phyloP scores from a whole-genome alignment of 352 stramenopile species.

The Globisporangium paroecandrum region DNA sequence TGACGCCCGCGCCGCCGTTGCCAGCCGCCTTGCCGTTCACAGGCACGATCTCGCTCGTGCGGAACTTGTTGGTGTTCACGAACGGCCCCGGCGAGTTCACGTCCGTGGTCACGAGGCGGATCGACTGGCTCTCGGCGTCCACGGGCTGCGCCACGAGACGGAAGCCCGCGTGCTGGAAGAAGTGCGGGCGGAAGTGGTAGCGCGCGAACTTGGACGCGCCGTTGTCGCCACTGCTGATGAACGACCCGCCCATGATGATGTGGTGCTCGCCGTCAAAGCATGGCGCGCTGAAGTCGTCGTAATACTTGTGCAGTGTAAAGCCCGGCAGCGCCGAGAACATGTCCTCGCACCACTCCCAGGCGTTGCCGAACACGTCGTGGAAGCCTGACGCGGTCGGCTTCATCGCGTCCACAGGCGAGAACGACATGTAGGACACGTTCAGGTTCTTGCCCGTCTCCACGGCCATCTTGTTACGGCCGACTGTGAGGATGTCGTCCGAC shows the following conservation, averaged over 20 bases:
- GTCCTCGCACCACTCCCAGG: conserved; percentile 97
- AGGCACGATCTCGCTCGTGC: conserved; percentile 42
- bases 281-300: conserved; percentile 97
- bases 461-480: conserved; percentile 38
- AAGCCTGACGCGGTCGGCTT: conserved; percentile 76
- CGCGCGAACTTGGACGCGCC: conserved; percentile 92
- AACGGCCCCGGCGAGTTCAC: conserved; percentile 69
- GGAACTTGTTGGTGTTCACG: conserved; percentile 58
- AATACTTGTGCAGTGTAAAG: conserved; percentile 90
- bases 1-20: conserved; percentile 6
- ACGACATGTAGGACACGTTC: conserved; percentile 90
- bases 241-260: conserved; percentile 96
- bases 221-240: conserved; percentile 94
- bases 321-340: conserved; percentile 92
- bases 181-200: conserved; percentile 97
- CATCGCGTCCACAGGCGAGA: conserved; percentile 88
- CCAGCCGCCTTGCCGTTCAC: conserved; percentile 17
- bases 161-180: conserved; percentile 96
- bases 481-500: conserved; percentile 82
- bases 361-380: conserved; percentile 93
- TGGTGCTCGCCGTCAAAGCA: conserved; percentile 97
- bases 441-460: conserved; percentile 76
- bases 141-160: conserved; percentile 87
- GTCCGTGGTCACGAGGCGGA: conserved; percentile 61
- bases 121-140: conserved; percentile 51